phyloP scores from a whole-genome alignment of 768 basidiomycete species.

The Lactarius deliciosus region DNA sequence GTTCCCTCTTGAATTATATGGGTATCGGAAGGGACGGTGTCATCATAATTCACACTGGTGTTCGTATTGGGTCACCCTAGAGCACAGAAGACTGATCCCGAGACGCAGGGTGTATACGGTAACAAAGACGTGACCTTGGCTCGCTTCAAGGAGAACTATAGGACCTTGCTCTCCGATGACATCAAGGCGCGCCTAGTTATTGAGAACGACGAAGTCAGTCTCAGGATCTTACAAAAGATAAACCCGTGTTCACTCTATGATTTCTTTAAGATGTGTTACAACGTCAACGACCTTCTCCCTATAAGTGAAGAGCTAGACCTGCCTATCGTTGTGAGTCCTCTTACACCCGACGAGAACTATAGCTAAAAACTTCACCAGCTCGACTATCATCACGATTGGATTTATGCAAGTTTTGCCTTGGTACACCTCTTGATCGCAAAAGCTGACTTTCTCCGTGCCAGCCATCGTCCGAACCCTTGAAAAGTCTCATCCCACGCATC shows the following conservation, averaged over 20 bases:
- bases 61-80: slow-evolving; percentile 42
- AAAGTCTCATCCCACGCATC: slow-evolving; percentile 69
- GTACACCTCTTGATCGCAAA: slow-evolving; percentile 32
- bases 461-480: slow-evolving; percentile 46
- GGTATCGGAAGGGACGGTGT: slow-evolving; percentile 80
- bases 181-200: slow-evolving; percentile 76
- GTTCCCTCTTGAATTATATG: slow-evolving; percentile 85
- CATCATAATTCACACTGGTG: slow-evolving; percentile 79
- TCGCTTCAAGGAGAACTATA: slow-evolving; percentile 72
- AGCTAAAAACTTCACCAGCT: slow-evolving; percentile 30
- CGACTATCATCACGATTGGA: slow-evolving; percentile 82
- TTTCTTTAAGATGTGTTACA: slow-evolving; percentile 67
- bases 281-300: slow-evolving; percentile 83
- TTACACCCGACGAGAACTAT: slow-evolving; percentile 50
- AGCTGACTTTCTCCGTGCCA: slow-evolving; percentile 21
- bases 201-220: slow-evolving; percentile 88
- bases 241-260: neutral
- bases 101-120: slow-evolving; percentile 65
- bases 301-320: slow-evolving; percentile 82
- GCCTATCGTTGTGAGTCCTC: slow-evolving; percentile 44
- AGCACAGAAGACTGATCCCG: neutral
- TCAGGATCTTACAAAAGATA: neutral
- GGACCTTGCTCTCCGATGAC: slow-evolving; percentile 52
- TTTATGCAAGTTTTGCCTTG: slow-evolving; percentile 51
- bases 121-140: slow-evolving; percentile 71